Conservation (phyloP, 257 asterid genomes). For the Solanum appendiculatum region DNA sequence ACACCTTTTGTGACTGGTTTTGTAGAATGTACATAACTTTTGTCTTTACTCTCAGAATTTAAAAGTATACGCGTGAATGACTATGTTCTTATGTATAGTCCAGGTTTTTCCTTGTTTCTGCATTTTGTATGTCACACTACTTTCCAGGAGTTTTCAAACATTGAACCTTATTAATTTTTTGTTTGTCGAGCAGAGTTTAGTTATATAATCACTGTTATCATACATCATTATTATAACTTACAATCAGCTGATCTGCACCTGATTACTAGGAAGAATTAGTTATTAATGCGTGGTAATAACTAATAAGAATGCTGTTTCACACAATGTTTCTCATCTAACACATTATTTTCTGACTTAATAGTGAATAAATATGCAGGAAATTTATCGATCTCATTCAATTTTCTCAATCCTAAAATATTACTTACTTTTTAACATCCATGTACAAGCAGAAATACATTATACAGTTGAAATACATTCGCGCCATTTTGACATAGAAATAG, state of each 20-base stretch:
- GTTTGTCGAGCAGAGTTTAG: not conserved
- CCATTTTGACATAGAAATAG: not conserved
- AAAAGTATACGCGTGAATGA: not conserved
- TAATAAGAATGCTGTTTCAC: not conserved
- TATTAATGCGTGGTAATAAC: not conserved
- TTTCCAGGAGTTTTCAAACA: not conserved
- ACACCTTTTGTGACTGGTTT: not conserved
- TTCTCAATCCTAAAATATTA: not conserved
- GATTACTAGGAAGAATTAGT: not conserved
- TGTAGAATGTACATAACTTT: conserved; percentile 1
- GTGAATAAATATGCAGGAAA: not conserved
- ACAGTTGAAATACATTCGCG: not conserved
- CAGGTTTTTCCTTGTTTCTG: not conserved
- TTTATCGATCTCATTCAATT: not conserved
- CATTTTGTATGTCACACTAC: not conserved
- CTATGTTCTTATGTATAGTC: not conserved
- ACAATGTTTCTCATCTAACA: not conserved
- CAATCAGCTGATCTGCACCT: not conserved
- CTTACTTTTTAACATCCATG: not conserved
- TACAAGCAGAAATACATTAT: not conserved
- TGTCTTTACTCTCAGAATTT: not conserved
- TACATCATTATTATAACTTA: not conserved
- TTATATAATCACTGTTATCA: not conserved
- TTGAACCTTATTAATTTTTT: not conserved
- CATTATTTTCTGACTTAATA: not conserved